phyloP scores from a whole-genome alignment of 75 land plant genomes.

The Selaginella moellendorffii region DNA sequence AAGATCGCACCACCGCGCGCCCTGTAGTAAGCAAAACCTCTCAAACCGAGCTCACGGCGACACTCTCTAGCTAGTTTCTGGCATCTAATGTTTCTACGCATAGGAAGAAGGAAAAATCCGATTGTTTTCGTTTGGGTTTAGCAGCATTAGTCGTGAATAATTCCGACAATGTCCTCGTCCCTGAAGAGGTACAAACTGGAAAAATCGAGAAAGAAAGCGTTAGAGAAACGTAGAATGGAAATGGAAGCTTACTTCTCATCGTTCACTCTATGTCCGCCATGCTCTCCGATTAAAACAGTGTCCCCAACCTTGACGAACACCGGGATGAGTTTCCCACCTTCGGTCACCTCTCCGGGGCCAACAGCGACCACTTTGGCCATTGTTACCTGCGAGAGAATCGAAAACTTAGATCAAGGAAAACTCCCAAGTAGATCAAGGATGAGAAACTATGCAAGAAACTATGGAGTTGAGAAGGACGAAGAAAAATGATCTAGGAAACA shows the following conservation, averaged over 20 bases:
- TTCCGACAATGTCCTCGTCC: too few species aligned
- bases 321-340: background rate
- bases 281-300: background rate
- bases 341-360: background rate
- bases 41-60: too few species aligned
- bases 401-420: background rate
- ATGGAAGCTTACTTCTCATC: too few species aligned
- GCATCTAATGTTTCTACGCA: too few species aligned
- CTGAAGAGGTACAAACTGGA: too few species aligned
- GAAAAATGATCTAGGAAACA: background rate
- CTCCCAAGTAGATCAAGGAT: background rate
- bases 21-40: too few species aligned
- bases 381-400: background rate
- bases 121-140: too few species aligned
- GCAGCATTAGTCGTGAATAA: too few species aligned
- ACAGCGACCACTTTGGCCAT: background rate
- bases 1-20: constrained; percentile 18
- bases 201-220: too few species aligned
- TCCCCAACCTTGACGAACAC: background rate
- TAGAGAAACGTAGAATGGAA: too few species aligned
- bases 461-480: background rate
- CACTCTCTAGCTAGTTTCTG: too few species aligned
- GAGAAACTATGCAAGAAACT: background rate
- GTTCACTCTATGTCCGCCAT: background rate
- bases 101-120: too few species aligned